phyloP scores from a whole-genome alignment of 1,284 basidiomycete genomes.

The Cutaneotrichosporon sp. region DNA sequence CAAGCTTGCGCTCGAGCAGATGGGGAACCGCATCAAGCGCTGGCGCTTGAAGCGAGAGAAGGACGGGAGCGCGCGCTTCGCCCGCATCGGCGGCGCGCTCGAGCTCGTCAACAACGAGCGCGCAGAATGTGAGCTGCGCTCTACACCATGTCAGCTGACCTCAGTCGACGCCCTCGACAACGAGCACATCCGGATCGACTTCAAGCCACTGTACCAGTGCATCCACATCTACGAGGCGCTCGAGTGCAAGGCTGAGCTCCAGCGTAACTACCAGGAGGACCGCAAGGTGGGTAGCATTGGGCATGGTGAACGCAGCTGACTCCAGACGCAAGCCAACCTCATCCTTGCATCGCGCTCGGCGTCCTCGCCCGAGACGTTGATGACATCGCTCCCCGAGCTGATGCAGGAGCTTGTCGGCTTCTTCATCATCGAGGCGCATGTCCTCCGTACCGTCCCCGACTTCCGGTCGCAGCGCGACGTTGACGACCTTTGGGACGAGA shows the following conservation, averaged over 20 bases:
- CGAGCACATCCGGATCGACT: slow-evolving; percentile 84
- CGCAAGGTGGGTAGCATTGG: slow-evolving; percentile 73
- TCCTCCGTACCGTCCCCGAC: slow-evolving; percentile 74
- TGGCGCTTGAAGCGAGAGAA: slow-evolving; percentile 82
- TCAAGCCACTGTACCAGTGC: slow-evolving; percentile 92
- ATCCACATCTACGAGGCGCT: slow-evolving; percentile 96
- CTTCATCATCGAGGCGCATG: slow-evolving; percentile 95
- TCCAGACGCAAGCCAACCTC: slow-evolving; percentile 90
- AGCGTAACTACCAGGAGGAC: slow-evolving; percentile 91
- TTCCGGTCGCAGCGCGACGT: slow-evolving; percentile 90
- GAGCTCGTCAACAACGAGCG: slow-evolving; percentile 93
- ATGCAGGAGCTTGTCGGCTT: slow-evolving; percentile 97
- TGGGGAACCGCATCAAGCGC: slow-evolving; percentile 78
- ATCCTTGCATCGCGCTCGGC: slow-evolving; percentile 70
- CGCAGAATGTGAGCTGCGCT: slow-evolving; percentile 74
- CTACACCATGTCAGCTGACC: background rate
- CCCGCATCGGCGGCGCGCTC: slow-evolving; percentile 89
- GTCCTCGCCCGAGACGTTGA: slow-evolving; percentile 55
- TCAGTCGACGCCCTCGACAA: slow-evolving; percentile 89
- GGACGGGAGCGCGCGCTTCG: slow-evolving; percentile 59
- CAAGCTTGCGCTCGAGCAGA: slow-evolving; percentile 81
- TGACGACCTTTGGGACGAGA: slow-evolving; percentile 93
- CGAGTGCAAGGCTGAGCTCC: slow-evolving; percentile 84
- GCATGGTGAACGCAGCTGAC: too few species aligned
- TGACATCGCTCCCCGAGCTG: slow-evolving; percentile 59